A percentile compares a stretch with the other conserved stretches of the same genome.
Evolutionary conservation across 208 protist genomes (phyloP).

Genomic region (Trypanosoma platydactyli): DNA sequence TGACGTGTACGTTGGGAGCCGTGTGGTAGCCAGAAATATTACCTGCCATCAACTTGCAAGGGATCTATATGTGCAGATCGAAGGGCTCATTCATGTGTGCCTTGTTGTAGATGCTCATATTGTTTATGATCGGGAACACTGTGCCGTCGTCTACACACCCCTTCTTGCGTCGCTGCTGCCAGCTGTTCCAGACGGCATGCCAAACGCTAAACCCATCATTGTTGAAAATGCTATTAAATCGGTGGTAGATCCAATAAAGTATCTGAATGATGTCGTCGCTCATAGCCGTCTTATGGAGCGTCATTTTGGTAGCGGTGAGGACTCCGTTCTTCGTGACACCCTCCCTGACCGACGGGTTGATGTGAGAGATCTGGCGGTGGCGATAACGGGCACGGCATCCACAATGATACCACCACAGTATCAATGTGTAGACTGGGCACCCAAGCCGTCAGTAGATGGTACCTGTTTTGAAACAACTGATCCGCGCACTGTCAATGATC

Average conservation of each 20-base stretch:
- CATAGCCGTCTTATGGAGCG: constrained; percentile 6
- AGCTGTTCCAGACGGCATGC: background rate
- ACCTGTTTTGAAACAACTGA: background rate
- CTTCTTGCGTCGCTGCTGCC: constrained; percentile 11
- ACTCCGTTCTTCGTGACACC: constrained; percentile 8
- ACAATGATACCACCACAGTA: too few relatives aligned
- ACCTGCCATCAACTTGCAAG: background rate
- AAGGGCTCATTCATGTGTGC: constrained; percentile 25
- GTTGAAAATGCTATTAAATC: constrained; percentile 14
- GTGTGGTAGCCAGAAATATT: constrained; percentile 1
- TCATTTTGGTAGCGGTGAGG: constrained; percentile 13
- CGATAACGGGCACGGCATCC: too few relatives aligned
- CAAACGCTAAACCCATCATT: constrained; percentile 15
- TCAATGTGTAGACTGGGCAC: constrained; percentile 10
- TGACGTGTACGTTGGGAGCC: constrained; percentile 22
- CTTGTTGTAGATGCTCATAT: background rate
- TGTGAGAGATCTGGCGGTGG: background rate
- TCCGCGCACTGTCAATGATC: constrained; percentile 12
- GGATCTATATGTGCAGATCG: constrained; percentile 9
- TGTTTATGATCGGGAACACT: background rate
- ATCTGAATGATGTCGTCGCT: constrained; percentile 8
- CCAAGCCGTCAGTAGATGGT: background rate
- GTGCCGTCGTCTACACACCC: constrained; percentile 13
- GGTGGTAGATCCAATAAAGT: constrained; percentile 8
- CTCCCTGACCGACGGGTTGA: background rate